Percentiles rank a stretch among this genome's conserved stretches.
These are phyloP conservation scores for Talaromyces stipitatus DNA, from an alignment of 495 filamentous ascomycete genomes.

Conservation along the genomic window DNA sequence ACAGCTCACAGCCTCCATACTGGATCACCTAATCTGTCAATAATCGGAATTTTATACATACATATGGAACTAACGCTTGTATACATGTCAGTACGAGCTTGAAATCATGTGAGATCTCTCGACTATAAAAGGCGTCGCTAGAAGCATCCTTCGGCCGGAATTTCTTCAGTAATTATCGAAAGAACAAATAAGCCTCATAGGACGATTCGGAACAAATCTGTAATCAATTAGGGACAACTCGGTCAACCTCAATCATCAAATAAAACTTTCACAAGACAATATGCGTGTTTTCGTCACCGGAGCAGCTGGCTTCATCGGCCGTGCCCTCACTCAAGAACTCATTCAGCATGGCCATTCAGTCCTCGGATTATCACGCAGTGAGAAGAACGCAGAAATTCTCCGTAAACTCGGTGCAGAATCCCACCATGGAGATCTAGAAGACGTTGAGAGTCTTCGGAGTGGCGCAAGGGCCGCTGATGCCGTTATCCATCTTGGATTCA, in stretches of 20 bases:
- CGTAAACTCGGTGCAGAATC: slow-evolving; percentile 22
- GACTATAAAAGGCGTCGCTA: not conserved
- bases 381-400: slow-evolving; percentile 22
- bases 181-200: not conserved
- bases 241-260: not conserved
- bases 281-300: slow-evolving; percentile 35
- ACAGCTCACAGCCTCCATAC: too few species aligned
- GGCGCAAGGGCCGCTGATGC: slow-evolving; percentile 25
- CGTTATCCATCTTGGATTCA: slow-evolving; percentile 29
- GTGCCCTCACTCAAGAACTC: slow-evolving; percentile 19
- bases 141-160: not conserved
- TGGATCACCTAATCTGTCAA: not conserved
- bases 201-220: not conserved
- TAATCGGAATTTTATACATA: not conserved
- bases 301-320: slow-evolving; percentile 34
- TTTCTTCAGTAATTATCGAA: not conserved
- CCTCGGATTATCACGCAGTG: slow-evolving; percentile 25
- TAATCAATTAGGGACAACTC: not conserved
- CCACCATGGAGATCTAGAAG: slow-evolving; percentile 24
- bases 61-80: not conserved
- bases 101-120: too few species aligned
- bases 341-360: slow-evolving; percentile 27
- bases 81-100: not conserved
- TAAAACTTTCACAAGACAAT: not conserved
- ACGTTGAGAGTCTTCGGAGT: slow-evolving; percentile 21